Percentiles rank a stretch among this genome's conserved stretches.
These are phyloP conservation scores for Streptanthus diversifolius DNA, from an alignment of 345 rosid species.

Conservation along the genomic window DNA sequence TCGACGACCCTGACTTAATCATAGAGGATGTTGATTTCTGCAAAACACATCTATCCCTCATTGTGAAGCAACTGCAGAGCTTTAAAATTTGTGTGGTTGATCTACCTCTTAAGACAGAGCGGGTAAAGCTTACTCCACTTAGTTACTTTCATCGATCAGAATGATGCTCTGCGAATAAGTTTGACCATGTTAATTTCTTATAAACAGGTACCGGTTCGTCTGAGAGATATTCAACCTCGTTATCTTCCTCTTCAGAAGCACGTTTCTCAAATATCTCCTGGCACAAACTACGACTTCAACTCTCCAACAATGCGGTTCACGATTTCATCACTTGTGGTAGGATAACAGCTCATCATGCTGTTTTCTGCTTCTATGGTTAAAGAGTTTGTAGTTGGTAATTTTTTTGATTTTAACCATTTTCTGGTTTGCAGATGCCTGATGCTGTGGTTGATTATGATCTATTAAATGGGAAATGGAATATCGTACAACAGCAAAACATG, in stretches of 20 bases:
- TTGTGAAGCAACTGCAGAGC: conserved; percentile 54
- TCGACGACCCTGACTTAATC: conserved; percentile 46
- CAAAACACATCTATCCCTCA: conserved; percentile 58
- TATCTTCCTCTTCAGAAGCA: conserved; percentile 82
- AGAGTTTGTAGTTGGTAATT: not conserved
- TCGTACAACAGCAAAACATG: conserved; percentile 90
- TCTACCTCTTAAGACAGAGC: conserved; percentile 57
- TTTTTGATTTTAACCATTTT: not conserved
- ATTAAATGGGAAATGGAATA: conserved; percentile 77
- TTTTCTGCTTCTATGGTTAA: not conserved
- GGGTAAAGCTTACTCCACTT: conserved; percentile 40
- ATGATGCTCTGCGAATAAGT: conserved; percentile 5
- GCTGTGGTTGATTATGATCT: conserved; percentile 91
- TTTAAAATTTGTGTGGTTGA: conserved; percentile 66
- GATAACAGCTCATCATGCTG: conserved; percentile 15
- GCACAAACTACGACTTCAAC: conserved; percentile 79
- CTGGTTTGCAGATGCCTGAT: conserved; percentile 78
- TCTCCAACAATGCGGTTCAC: conserved; percentile 81
- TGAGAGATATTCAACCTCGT: conserved; percentile 62
- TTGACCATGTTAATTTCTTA: not conserved
- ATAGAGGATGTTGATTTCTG: conserved; percentile 92
- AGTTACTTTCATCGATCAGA: not conserved
- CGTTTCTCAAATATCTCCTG: conserved; percentile 71
- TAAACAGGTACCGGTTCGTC: conserved; percentile 48
- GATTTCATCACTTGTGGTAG: conserved; percentile 90